Conservation (phyloP, 495 filamentous ascomycete species). For the Aspergillus sclerotiicarbonarius region DNA sequence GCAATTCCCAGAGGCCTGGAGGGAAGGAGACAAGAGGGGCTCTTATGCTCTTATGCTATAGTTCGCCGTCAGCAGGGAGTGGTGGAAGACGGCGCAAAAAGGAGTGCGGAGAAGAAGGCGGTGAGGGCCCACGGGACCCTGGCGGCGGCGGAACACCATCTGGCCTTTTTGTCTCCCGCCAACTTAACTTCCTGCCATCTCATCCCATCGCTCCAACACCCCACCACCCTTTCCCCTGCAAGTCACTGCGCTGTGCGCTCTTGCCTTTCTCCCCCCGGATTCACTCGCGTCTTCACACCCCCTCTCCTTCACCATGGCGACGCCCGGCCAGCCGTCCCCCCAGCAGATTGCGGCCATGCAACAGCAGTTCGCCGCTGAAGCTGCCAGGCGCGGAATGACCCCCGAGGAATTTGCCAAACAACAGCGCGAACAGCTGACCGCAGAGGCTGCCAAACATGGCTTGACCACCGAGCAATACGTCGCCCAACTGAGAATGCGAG, state of each 20-base stretch:
- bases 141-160: constrained; percentile 30
- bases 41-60: too few species aligned
- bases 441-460: constrained; percentile 63
- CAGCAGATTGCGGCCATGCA: constrained; percentile 85
- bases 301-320: constrained; percentile 37
- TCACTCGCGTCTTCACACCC: not conserved
- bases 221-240: not conserved
- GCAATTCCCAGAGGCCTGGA: too few species aligned
- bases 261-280: constrained; percentile 2
- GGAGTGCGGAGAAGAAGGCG: constrained; percentile 12
- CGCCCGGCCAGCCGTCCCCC: constrained; percentile 68
- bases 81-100: not conserved
- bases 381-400: constrained; percentile 70
- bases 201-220: not conserved
- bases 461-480: constrained; percentile 64
- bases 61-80: too few species aligned
- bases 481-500: constrained; percentile 62
- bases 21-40: too few species aligned
- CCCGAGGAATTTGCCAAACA: constrained; percentile 69
- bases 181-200: not conserved
- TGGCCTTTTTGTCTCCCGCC: constrained; percentile 29
- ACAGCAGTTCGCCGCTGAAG: constrained; percentile 74
- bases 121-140: constrained; percentile 17
- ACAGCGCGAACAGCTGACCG: constrained; percentile 53
- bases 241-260: not conserved